These are phyloP conservation scores for Leptosphaerulina australis DNA, from an alignment of 2,329 filamentous ascomycete species.

Conservation along the genomic window DNA sequence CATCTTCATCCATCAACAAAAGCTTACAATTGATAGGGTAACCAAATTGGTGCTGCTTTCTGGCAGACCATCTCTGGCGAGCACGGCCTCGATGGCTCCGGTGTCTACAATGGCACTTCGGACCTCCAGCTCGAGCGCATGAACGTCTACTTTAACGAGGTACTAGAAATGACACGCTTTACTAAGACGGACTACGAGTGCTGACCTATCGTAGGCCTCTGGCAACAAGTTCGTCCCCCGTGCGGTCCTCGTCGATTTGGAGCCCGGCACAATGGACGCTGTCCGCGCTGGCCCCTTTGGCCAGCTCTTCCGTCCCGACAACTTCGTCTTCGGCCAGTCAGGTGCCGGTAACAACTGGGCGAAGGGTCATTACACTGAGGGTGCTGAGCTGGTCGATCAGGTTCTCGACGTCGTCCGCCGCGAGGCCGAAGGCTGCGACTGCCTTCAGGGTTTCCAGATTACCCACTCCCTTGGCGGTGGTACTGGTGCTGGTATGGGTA, in stretches of 20 bases:
- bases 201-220: conserved; percentile 68
- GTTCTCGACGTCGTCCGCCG: conserved; percentile 98
- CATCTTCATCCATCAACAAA: conserved; percentile 19
- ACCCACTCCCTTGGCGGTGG: conserved; percentile 99
- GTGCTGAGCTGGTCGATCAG: conserved; percentile 97
- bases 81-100: conserved; percentile 97
- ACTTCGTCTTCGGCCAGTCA: conserved; percentile 99
- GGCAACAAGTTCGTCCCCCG: conserved; percentile 99
- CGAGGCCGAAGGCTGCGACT: conserved; percentile 98
- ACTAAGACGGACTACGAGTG: conserved; percentile 16
- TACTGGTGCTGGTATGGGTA: conserved; percentile 99
- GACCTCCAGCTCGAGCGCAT: conserved; percentile 99
- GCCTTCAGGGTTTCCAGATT: conserved; percentile 99
- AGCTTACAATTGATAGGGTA: conserved; percentile 70
- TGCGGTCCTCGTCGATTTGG: conserved; percentile 98
- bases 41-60: conserved; percentile 99
- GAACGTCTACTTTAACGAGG: conserved; percentile 99
- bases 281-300: conserved; percentile 98
- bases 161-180: conserved; percentile 49
- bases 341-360: conserved; percentile 99
- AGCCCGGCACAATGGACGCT: conserved; percentile 99
- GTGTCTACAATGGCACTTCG: conserved; percentile 97
- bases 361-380: conserved; percentile 99
- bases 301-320: conserved; percentile 99
- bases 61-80: conserved; percentile 72